Base-by-base conservation (phyloP, 108 stramenopile genomes). In the Cylindrotheca closterium region DNA sequence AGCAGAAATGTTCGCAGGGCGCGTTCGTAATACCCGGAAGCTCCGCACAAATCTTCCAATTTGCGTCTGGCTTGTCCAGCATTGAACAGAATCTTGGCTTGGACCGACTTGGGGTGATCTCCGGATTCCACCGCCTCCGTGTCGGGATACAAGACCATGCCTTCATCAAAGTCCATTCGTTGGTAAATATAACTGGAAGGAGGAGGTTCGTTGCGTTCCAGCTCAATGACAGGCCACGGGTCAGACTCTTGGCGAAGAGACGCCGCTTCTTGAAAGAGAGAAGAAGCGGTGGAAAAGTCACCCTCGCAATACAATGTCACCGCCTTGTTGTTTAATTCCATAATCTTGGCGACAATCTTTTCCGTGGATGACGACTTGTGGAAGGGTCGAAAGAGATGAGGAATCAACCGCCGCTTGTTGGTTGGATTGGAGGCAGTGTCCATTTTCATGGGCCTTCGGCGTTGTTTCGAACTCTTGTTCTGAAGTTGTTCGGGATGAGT, bases 111-210 rank as follows among this genome's bases (percentile, higher is more conserved):
- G 8, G 63, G 64, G 37, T 73, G 71, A 31, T 73, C 71, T n/a
- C 34, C 31, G 8, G 4, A 30, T 21, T 59, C 51, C 25, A 73
- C 55, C 15, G 49, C 46, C 37, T 65, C 64, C 5, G 63, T 29
- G 4, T 61, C 63, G 15, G 64, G 55, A 52, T 79, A 85, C n/a
- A 76, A 52, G 25, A 70, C 54, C 69, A 85, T 77, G 15, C 84
- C 84, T 68, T 85, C 84, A 45, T 85, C 84, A 63, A 81, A 85
- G 53, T 77, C 84, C 55, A 70, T 78, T 1, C 84, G 66, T 64
- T 85, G 84, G 51, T 78, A 84, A 28, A 77, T 75, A 51, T 84
- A 84, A 32, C 47, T 50, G 5, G 73, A 67, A 2, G 60, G 27
- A 4, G 66, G 48, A 33, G 65, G 60, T 15, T 46, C 28, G 18